These are phyloP conservation scores for Tuber microsphaerosporum DNA, from an alignment of 495 filamentous ascomycete genomes.

Conservation along the genomic window DNA sequence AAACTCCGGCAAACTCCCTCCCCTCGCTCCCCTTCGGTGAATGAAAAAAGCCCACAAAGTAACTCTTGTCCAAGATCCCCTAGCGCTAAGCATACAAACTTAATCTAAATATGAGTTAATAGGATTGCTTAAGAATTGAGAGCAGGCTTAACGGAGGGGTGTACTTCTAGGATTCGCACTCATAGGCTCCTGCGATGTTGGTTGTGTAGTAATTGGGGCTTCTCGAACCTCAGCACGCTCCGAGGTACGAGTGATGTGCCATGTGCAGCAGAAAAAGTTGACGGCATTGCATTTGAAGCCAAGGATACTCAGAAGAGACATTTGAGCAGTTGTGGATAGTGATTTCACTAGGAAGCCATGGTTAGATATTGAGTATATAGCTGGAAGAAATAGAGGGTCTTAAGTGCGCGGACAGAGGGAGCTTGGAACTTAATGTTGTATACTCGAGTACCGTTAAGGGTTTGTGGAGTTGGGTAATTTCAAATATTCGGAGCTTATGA, in stretches of 20 bases:
- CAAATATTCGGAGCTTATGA: too few relatives aligned
- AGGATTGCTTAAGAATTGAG: not conserved
- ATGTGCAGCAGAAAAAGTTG: not conserved
- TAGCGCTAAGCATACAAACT: not conserved
- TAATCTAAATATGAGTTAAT: not conserved
- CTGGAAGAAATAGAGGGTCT: not conserved
- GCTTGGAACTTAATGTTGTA: not conserved
- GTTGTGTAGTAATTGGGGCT: not conserved
- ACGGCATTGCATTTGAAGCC: not conserved
- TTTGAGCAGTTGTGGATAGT: not conserved
- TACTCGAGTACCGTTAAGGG: too few relatives aligned
- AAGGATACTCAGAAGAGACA: not conserved
- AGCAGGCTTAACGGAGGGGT: not conserved
- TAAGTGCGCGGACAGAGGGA: not conserved
- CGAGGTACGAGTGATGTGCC: not conserved
- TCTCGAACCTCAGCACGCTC: not conserved
- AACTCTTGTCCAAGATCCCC: not conserved
- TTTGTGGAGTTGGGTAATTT: too few relatives aligned
- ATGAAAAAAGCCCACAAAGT: not conserved
- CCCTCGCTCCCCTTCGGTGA: not conserved
- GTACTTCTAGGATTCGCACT: not conserved
- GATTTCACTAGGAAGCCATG: not conserved
- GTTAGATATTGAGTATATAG: not conserved
- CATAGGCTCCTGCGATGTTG: not conserved
- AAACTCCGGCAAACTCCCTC: not conserved